A percentile compares a stretch with the other conserved stretches of the same genome.
These are phyloP conservation scores for Leccinum aurantiacum DNA, from an alignment of 768 basidiomycete genomes.

Conservation along the genomic window DNA sequence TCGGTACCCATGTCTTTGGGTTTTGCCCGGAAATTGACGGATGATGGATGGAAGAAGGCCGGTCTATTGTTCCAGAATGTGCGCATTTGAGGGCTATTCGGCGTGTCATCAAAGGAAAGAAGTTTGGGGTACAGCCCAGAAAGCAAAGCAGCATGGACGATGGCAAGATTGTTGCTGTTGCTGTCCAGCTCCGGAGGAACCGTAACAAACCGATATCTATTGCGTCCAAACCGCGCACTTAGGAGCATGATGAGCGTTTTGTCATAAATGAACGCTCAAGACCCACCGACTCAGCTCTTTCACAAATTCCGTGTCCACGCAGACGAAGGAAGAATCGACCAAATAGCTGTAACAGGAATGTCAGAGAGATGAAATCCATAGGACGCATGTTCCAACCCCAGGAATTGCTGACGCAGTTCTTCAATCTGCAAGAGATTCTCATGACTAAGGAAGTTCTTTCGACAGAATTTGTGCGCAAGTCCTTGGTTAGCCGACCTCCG, in stretches of 20 bases:
- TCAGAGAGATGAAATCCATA: conserved; percentile 7
- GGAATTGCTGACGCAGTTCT: conserved; percentile 88
- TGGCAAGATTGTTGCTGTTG: conserved; percentile 60
- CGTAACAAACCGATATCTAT: conserved; percentile 70
- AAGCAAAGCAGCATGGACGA: conserved; percentile 79
- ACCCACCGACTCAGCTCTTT: conserved; percentile 67
- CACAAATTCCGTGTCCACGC: conserved; percentile 60
- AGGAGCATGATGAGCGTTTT: conserved; percentile 12
- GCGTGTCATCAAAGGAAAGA: conserved; percentile 58
- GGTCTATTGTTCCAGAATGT: conserved; percentile 82
- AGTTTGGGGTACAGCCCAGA: conserved; percentile 93
- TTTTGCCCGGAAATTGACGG: conserved; percentile 79
- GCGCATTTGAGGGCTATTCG: conserved; percentile 55
- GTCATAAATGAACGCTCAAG: neutral
- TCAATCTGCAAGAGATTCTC: conserved; percentile 97
- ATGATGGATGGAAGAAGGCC: conserved; percentile 85
- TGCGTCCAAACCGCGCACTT: conserved; percentile 75
- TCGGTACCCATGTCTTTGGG: conserved; percentile 70
- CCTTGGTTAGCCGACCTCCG: conserved; percentile 63
- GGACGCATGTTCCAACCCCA: conserved; percentile 48
- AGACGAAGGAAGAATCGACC: conserved; percentile 84
- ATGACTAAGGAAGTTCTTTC: conserved; percentile 76
- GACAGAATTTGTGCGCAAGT: conserved; percentile 73
- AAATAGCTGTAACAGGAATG: conserved; percentile 57
- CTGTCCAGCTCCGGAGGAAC: conserved; percentile 71